Base-by-base conservation (phyloP, 1,139 yeast genomes). In the Wickerhamiella pararugosa region DNA sequence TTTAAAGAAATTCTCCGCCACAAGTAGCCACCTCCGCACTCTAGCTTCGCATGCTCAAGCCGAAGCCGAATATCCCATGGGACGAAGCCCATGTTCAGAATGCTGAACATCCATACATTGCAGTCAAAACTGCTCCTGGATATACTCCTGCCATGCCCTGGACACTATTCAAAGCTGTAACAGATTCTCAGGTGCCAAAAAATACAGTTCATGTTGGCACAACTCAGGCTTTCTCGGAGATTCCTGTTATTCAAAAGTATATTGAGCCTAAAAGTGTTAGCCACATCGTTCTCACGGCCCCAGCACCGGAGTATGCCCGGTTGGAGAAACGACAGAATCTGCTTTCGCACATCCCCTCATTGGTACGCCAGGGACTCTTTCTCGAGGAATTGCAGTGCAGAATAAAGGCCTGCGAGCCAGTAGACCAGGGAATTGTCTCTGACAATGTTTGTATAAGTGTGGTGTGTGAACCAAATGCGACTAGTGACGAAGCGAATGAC, bases 401-500 rank as follows among this genome's bases (percentile, higher is more conserved):
- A 6, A 69, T 81, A 5, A 57, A 71, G 6, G 67, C 77, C 30
- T 73, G 86, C 55, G 93, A 80, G 50, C 93, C 94, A 0, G 67
- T 75, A 1, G 73, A 72, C 36, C 92, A 80, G 55, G 94, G 94
- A 70, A 2, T 58, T 58, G 33, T 49, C 48, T 1, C 53, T 53
- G 6, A 75, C 84, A 0, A 63, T 63, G 27, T 38, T 7, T 25
- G 42, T 9, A 21, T 50, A 11, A 37, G 47, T 11, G 49, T 46
- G 9, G 42, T 45, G 10, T 21, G 40, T 21, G 44, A 41, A 28
- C 10, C 37, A 6, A 7, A 11, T 4, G 32, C n/a, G 6, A 11
- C 27, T 9, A 4, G 5, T 2, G 36, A 30, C 35, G 25, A 5
- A 21, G 25, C 27, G 25, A 7, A 25, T 7, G 46, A 44, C 29